Conservation (phyloP, 345 rosid genomes). For the Gossypium rotundifolium region DNA sequence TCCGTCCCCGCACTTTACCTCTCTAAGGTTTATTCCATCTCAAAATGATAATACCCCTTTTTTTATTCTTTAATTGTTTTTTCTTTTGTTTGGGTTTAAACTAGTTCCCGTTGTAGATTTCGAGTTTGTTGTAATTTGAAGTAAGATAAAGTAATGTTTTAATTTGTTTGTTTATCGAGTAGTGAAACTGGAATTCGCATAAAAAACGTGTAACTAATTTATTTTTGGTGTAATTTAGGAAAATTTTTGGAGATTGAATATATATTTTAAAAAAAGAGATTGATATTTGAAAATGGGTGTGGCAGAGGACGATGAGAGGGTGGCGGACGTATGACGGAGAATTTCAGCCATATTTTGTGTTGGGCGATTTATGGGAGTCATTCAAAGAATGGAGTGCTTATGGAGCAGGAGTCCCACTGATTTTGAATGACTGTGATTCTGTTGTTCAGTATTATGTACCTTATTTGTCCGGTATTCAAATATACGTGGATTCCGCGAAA, state of each 20-base stretch:
- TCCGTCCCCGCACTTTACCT: slow-evolving; percentile 39
- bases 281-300: background rate
- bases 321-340: slow-evolving; percentile 34
- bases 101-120: too few species aligned
- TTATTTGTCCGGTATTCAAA: slow-evolving; percentile 65
- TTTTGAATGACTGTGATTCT: slow-evolving; percentile 42
- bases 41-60: background rate
- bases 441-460: slow-evolving; percentile 78
- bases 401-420: slow-evolving; percentile 74
- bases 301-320: slow-evolving; percentile 36
- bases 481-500: slow-evolving; percentile 37
- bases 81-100: too few species aligned
- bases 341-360: slow-evolving; percentile 41
- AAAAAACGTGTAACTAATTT: background rate
- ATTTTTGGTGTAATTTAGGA: background rate
- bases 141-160: background rate
- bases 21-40: slow-evolving; percentile 38
- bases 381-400: slow-evolving; percentile 82
- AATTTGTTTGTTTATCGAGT: background rate
- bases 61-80: too few species aligned
- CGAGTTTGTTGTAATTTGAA: background rate
- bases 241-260: background rate
- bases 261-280: background rate
- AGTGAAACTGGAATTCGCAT: background rate
- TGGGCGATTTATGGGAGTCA: slow-evolving; percentile 79